These are phyloP conservation scores for Hymenoscyphus fraxineus DNA, from an alignment of 2,329 filamentous ascomycete species.

Conservation along the genomic window DNA sequence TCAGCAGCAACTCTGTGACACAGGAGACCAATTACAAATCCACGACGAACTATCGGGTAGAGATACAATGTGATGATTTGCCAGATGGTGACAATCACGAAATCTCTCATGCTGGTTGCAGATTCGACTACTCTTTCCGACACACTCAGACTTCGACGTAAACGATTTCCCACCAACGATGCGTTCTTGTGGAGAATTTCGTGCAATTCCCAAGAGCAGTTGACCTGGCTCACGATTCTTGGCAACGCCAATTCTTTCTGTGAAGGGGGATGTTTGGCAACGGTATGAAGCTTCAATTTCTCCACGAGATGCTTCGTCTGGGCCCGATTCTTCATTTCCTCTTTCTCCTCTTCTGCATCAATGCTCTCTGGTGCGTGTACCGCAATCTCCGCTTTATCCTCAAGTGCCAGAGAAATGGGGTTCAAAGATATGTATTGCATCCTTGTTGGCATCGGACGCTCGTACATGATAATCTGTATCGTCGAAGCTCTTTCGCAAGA, in stretches of 20 bases:
- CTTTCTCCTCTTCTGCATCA: slow-evolving; percentile 69
- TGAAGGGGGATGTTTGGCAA: slow-evolving; percentile 71
- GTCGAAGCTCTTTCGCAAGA: slow-evolving; percentile 68
- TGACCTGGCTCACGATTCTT: slow-evolving; percentile 86
- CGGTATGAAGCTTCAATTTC: slow-evolving; percentile 84
- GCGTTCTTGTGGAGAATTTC: slow-evolving; percentile 85
- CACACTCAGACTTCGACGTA: slow-evolving; percentile 83
- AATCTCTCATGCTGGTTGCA: slow-evolving; percentile 79
- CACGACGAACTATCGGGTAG: slow-evolving; percentile 68
- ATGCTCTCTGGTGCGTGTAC: slow-evolving; percentile 48
- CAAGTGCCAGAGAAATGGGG: slow-evolving; percentile 83
- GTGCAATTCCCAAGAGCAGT: slow-evolving; percentile 90
- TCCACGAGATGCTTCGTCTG: slow-evolving; percentile 67
- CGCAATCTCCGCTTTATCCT: slow-evolving; percentile 56
- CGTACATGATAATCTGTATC: slow-evolving; percentile 85
- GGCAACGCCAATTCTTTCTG: slow-evolving; percentile 78
- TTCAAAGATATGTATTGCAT: slow-evolving; percentile 97
- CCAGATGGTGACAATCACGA: slow-evolving; percentile 65
- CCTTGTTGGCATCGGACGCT: slow-evolving; percentile 74
- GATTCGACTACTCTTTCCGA: slow-evolving; percentile 93
- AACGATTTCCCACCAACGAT: slow-evolving; percentile 74
- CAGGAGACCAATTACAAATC: slow-evolving; percentile 76
- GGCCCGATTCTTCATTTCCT: slow-evolving; percentile 54
- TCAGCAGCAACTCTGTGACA: slow-evolving; percentile 79
- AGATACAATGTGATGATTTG: slow-evolving; percentile 70